Evolutionary conservation across 2,329 filamentous ascomycete species (phyloP), one percentile per base, ranked within the genome.

Genomic region (Epichloe amarillans): DNA sequence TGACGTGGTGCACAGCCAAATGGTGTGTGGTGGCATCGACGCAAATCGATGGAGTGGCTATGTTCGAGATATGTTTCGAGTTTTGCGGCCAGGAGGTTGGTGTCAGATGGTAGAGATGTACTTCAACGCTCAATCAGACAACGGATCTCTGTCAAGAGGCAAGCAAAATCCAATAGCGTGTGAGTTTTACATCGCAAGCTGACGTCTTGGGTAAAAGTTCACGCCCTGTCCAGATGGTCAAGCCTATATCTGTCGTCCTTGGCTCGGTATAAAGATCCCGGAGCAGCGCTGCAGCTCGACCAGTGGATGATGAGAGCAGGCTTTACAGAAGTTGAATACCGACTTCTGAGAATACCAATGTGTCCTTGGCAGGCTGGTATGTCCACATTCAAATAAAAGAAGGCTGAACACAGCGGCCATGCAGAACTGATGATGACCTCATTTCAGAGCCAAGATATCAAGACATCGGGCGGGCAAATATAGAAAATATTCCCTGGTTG

Each of bases 21-120:
- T 85, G 66, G 71, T 88, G 64, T 72, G 77, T 56, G 80, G 80
- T 21, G 88, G 87, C 0, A 86, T 95, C 59, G 75, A 90, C 60
- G 70, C 73, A 52, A 69, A 74, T 54, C 77, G 88, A 64, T 96
- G 90, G 90, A 67, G 71, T 50, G 74, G 75, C 35, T 95, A 94
- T 65, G 66, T 95, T 56, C 72, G 74, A 57, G 90, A 95, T 58
- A 85, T 95, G 53, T 77, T 80, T 56, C 75, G 79, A 21, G 75
- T 88, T 10, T 70, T 90, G 55, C 83, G 80, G 47, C 83, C 82
- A 5, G 84, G 83, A 2, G 89, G 90, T 1, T 95, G 88, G 88
- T 77, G 86, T 53, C 88, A 95, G 62, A 83, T 95, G 76, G 79
- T 87, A n/a, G 90, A 95, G 62, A 78, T 90, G 59, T 88, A 94